Base-by-base conservation (phyloP, 768 basidiomycete species). In the Boletus reticuloceps region DNA sequence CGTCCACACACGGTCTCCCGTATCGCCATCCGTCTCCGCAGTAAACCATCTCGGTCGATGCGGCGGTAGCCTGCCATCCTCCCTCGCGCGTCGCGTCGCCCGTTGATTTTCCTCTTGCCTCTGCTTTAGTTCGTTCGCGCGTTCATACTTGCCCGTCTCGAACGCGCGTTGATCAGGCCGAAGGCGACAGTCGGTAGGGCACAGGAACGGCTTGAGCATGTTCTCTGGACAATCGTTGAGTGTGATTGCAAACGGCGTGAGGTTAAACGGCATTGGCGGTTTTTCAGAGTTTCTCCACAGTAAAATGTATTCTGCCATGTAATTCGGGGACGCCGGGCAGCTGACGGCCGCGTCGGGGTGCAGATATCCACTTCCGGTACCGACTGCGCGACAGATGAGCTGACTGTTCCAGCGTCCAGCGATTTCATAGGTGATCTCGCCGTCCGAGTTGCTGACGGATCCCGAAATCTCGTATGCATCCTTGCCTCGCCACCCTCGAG, bases 341-440 rank as follows among this genome's bases (percentile, higher is more conserved):
- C 75, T 71, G 44, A 91, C 72, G 4, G 79, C 65, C 29, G 85
- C 80, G 62, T 95, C 92, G 0, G 94, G 94, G 51, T 87, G 79
- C 13, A 94, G 77, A 40, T 75, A 77, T 12, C 82, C 85, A 40
- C 70, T 71, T 10, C 82, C 81, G 3, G 79, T 77, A 11, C 88
- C 88, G 9, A 83, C 81, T 20, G 82, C 80, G 11, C 92, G 83
- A 19, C 93, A 93, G 50, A 98, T 86, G 36, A 98, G 84, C 66
- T 98, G 95, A 42, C 89, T 90, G 65, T 92, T 94, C 96, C 95
- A 98, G 3, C 94, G 82, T 6, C 95, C 95, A 0, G 94, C 94
- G 46, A 98, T 93, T 54, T 96, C 93, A 72, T 95, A 91, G 0
- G 79, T 83, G 31, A 86, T 75, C 20, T 79, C 74, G 11, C 89